These are phyloP conservation scores for Collariella sp. DNA, from an alignment of 495 filamentous ascomycete species.

Conservation along the genomic window DNA sequence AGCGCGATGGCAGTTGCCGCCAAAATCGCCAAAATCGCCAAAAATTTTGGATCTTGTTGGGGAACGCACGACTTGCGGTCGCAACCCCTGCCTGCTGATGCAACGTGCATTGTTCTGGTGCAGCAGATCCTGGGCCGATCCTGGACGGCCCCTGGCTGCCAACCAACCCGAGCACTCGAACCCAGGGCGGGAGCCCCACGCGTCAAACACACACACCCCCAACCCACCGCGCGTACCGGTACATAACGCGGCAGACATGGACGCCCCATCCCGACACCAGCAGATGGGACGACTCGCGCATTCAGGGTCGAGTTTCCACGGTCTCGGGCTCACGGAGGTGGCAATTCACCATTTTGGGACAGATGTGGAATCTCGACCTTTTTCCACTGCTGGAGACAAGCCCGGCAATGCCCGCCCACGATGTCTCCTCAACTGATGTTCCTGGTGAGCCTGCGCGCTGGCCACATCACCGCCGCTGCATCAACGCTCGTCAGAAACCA, in stretches of 20 bases:
- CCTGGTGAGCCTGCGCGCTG: no score
- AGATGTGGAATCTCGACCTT: no score
- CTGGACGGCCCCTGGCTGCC: neutral
- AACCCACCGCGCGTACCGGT: conserved; percentile 15
- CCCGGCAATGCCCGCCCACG: no score
- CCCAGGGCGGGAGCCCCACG: conserved; percentile 24
- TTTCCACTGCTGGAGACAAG: no score
- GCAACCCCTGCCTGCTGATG: conserved; percentile 20
- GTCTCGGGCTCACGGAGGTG: conserved; percentile 2
- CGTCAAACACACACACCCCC: conserved; percentile 10
- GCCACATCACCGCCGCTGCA: no score
- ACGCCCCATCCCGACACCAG: neutral
- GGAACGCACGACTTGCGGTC: conserved; percentile 20
- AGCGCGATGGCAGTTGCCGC: conserved; percentile 9
- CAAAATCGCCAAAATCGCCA: conserved; percentile 21
- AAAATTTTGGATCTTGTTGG: conserved; percentile 32
- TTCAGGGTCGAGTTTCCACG: neutral
- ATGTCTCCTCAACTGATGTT: no score
- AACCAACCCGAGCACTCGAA: conserved; percentile 16
- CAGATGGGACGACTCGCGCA: neutral
- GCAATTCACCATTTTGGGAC: neutral
- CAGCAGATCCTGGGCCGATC: conserved; percentile 1
- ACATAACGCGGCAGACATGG: conserved; percentile 4
- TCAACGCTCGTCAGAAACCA: no score
- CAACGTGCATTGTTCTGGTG: conserved; percentile 13